These are phyloP conservation scores for Rhodotorula mucilaginosa DNA, from an alignment of 1,284 basidiomycete species.

Conservation along the genomic window DNA sequence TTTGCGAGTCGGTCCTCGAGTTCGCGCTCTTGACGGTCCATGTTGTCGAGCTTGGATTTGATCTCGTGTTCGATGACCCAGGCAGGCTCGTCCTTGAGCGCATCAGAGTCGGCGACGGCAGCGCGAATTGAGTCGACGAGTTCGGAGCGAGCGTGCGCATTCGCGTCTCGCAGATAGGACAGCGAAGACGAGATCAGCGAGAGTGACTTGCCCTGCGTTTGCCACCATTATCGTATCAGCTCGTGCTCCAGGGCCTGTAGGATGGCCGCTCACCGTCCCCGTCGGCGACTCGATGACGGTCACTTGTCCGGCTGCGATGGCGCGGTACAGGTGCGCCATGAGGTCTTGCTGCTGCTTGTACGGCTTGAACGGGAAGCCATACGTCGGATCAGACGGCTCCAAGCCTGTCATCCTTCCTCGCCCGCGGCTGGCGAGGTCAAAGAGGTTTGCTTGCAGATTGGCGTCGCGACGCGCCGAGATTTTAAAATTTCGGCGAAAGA, in stretches of 20 bases:
- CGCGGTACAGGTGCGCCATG: conserved; percentile 80
- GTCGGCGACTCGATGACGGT: conserved; percentile 62
- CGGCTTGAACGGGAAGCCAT: conserved; percentile 72
- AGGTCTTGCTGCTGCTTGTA: conserved; percentile 85
- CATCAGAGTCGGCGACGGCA: conserved; percentile 20
- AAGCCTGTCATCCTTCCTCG: background rate
- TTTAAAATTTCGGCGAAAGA: no score
- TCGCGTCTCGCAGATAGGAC: conserved; percentile 48
- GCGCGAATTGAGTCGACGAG: conserved; percentile 28
- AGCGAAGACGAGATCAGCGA: conserved; percentile 51
- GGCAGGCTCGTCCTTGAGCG: conserved; percentile 46
- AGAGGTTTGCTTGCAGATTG: background rate
- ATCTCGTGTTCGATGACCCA: conserved; percentile 52
- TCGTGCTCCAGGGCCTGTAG: no score
- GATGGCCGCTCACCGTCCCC: conserved; percentile 48
- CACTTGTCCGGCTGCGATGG: conserved; percentile 70
- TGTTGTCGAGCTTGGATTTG: conserved; percentile 43
- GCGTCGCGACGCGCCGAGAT: background rate
- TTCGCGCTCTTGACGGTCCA: conserved; percentile 46
- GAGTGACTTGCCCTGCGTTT: conserved; percentile 50
- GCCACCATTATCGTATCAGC: background rate
- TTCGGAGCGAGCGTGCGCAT: conserved; percentile 36
- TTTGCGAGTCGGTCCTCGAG: conserved; percentile 46
- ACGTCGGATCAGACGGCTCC: conserved; percentile 27
- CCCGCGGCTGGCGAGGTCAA: background rate